These are phyloP conservation scores for Moricandia moricandioides DNA, from an alignment of 345 rosid genomes.

Conservation along the genomic window DNA sequence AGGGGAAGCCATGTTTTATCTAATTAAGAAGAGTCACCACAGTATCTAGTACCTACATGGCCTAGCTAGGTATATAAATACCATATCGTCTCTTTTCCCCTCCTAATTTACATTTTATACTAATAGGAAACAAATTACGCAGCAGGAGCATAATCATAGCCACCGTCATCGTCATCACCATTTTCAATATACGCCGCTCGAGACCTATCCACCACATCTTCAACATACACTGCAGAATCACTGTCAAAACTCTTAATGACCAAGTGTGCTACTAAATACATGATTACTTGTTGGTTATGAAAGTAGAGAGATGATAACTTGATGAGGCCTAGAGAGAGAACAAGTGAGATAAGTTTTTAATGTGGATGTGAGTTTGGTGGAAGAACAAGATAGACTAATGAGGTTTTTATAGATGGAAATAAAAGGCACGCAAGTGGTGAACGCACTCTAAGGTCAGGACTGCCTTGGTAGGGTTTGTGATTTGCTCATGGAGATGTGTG, in stretches of 20 bases:
- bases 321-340: not conserved
- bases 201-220: conserved; percentile 21
- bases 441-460: conserved; percentile 4
- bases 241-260: not conserved
- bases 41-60: conserved; percentile 13
- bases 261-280: conserved; percentile 2
- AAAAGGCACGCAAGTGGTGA: conserved; percentile 12
- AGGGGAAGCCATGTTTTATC: not conserved
- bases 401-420: conserved; percentile 17
- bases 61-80: conserved; percentile 2
- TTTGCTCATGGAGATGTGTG: conserved; percentile 18
- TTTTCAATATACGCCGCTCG: conserved; percentile 7
- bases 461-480: conserved; percentile 13
- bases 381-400: not conserved
- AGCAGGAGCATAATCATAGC: conserved; percentile 34
- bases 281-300: not conserved
- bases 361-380: conserved; percentile 22
- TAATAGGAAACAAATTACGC: conserved; percentile 17
- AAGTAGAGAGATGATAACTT: not conserved
- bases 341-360: not conserved
- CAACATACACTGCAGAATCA: not conserved
- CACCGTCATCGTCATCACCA: conserved; percentile 35
- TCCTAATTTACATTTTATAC: not conserved
- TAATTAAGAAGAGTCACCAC: conserved; percentile 10
- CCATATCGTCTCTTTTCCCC: not conserved